phyloP scores from a whole-genome alignment of 768 basidiomycete species.

The Candolleomyces aberdarensis region DNA sequence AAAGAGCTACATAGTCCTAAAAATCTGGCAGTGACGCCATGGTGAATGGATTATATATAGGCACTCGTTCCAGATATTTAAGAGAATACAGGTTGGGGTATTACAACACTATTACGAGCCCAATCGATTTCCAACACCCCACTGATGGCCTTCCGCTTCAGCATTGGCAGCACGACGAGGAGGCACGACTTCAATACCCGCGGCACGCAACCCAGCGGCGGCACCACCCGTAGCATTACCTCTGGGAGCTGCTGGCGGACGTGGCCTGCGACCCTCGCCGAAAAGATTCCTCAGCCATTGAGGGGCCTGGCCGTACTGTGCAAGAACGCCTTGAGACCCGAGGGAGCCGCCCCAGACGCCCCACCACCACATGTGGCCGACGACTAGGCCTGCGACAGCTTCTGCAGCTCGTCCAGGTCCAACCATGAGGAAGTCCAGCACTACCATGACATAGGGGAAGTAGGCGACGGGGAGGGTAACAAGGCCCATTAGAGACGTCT shows the following conservation, averaged over 20 bases:
- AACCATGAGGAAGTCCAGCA: conserved; percentile 63
- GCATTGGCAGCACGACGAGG: conserved; percentile 36
- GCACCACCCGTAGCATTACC: conserved; percentile 14
- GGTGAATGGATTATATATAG: no score
- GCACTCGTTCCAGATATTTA: background rate
- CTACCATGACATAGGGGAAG: conserved; percentile 73
- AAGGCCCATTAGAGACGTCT: conserved; percentile 78
- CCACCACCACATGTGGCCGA: conserved; percentile 86
- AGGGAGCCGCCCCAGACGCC: conserved; percentile 50
- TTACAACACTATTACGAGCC: conserved; percentile 9
- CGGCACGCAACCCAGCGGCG: conserved; percentile 29
- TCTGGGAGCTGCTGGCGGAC: conserved; percentile 23
- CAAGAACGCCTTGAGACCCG: conserved; percentile 39
- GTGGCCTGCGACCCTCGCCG: conserved; percentile 33
- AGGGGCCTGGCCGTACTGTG: conserved; percentile 48
- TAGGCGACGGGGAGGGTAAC: conserved; percentile 69
- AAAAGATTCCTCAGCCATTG: conserved; percentile 53
- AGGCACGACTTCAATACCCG: conserved; percentile 58
- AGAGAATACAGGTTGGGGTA: background rate
- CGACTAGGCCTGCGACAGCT: conserved; percentile 64
- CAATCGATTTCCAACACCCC: conserved; percentile 54
- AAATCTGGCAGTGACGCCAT: no score
- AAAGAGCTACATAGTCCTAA: no score
- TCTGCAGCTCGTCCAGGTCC: conserved; percentile 55
- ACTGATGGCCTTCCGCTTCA: conserved; percentile 27